These are phyloP conservation scores for Solanum ossicruentum DNA, from an alignment of 257 asterid species.

Conservation along the genomic window DNA sequence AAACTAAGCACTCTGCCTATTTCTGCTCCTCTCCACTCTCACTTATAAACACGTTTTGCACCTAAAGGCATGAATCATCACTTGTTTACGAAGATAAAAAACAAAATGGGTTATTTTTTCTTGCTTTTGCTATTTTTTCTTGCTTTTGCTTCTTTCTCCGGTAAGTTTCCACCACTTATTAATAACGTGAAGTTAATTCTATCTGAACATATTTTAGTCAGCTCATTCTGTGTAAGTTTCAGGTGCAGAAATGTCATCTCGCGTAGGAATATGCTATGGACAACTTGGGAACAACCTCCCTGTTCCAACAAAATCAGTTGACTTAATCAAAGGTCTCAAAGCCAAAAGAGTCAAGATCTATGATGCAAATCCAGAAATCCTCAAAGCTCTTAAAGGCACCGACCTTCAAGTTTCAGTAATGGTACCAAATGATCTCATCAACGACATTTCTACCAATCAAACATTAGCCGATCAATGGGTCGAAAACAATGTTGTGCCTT, in stretches of 20 bases:
- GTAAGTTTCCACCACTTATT: neutral
- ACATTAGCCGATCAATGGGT: constrained; percentile 72
- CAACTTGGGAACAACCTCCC: constrained; percentile 86
- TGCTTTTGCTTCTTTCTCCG: neutral
- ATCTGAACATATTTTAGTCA: neutral
- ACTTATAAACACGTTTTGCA: neutral
- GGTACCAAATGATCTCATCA: constrained; percentile 73
- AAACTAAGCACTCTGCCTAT: neutral
- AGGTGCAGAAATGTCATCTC: constrained; percentile 43
- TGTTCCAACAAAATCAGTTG: constrained; percentile 31
- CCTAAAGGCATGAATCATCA: neutral
- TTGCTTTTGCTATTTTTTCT: neutral
- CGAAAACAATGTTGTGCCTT: constrained; percentile 41
- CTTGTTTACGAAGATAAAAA: neutral
- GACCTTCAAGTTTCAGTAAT: constrained; percentile 63
- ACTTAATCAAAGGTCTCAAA: constrained; percentile 43
- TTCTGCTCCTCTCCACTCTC: neutral
- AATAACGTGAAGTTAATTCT: too few species aligned
- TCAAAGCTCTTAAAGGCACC: constrained; percentile 46
- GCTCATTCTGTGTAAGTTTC: neutral
- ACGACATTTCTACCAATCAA: constrained; percentile 52
- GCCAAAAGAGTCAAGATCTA: constrained; percentile 75
- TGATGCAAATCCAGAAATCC: constrained; percentile 52
- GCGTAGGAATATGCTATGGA: constrained; percentile 80
- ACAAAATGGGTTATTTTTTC: neutral